A percentile compares a stretch with the other conserved stretches of the same genome.
Evolutionary conservation across 2,329 filamentous ascomycete genomes (phyloP).

Genomic region (Fusarium sp.): DNA sequence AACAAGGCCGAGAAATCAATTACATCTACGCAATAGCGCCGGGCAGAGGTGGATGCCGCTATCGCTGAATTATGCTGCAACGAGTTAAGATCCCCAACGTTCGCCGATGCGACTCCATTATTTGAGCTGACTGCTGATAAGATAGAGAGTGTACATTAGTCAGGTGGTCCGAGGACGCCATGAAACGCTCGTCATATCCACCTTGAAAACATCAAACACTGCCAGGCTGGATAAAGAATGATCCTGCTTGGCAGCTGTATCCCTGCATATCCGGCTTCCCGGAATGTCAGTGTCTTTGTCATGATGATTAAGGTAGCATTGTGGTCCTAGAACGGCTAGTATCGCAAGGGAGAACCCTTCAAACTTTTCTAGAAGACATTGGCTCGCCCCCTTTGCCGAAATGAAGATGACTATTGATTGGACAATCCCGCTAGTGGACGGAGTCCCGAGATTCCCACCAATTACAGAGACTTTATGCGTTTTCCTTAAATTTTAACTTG

Average conservation of each 20-base stretch:
- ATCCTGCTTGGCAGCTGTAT: background rate
- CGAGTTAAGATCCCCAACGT: background rate
- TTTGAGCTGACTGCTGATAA: background rate
- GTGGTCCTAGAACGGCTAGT: background rate
- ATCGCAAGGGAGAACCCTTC: background rate
- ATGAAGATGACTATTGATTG: background rate
- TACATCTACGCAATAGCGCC: background rate
- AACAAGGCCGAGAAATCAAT: background rate
- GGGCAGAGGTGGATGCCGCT: background rate
- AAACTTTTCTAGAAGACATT: constrained; percentile 6
- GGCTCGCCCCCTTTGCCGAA: background rate
- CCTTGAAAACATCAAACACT: background rate
- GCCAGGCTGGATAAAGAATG: too few relatives aligned
- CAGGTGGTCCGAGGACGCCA: background rate
- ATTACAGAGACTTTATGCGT: fast-evolving
- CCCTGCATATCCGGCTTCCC: background rate
- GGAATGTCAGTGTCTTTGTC: background rate
- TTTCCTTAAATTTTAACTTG: background rate
- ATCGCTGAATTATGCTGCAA: background rate
- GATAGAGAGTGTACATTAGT: constrained; percentile 4
- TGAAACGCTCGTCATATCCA: background rate
- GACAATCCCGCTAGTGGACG: fast-evolving
- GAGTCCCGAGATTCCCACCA: background rate
- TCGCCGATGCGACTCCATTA: background rate
- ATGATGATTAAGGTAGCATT: background rate